phyloP scores from a whole-genome alignment of 2,329 filamentous ascomycete genomes.

The Cadophora malorum region DNA sequence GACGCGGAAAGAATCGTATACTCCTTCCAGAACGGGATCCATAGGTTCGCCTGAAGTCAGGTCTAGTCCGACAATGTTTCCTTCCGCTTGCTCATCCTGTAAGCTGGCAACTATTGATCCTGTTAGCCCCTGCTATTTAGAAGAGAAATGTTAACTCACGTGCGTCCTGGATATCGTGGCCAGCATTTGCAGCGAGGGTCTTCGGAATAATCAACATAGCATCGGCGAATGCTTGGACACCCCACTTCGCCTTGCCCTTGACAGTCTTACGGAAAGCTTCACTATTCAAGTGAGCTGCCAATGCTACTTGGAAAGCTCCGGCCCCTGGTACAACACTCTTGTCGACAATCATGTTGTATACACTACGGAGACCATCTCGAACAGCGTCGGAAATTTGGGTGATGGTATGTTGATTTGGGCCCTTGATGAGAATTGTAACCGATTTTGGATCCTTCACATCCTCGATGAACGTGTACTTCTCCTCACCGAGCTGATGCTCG shows the following conservation, averaged over 20 bases:
- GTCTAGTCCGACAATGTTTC: slow-evolving; percentile 86
- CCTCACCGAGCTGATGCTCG: slow-evolving; percentile 95
- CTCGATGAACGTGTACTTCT: slow-evolving; percentile 99
- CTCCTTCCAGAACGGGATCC: slow-evolving; percentile 90
- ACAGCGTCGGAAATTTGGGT: slow-evolving; percentile 96
- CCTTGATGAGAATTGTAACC: slow-evolving; percentile 96
- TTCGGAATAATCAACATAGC: slow-evolving; percentile 96
- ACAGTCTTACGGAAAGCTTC: slow-evolving; percentile 87
- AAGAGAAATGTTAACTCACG: slow-evolving; percentile 60
- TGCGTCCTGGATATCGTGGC: slow-evolving; percentile 95
- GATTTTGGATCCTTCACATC: slow-evolving; percentile 99
- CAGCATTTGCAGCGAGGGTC: slow-evolving; percentile 93
- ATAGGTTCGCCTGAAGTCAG: slow-evolving; percentile 88
- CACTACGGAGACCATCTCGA: slow-evolving; percentile 89
- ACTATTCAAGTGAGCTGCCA: slow-evolving; percentile 83
- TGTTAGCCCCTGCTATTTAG: slow-evolving; percentile 33
- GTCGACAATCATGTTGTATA: slow-evolving; percentile 99
- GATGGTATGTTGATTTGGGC: slow-evolving; percentile 95
- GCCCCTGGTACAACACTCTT: slow-evolving; percentile 92
- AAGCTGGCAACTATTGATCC: slow-evolving; percentile 74
- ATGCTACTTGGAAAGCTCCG: slow-evolving; percentile 95
- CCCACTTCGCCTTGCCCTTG: slow-evolving; percentile 98
- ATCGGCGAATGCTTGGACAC: slow-evolving; percentile 93
- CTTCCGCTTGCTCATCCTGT: slow-evolving; percentile 84
- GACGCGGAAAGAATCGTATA: slow-evolving; percentile 96